phyloP scores from a whole-genome alignment of 768 basidiomycete species.

The Tylopilus rubrobrunneus region DNA sequence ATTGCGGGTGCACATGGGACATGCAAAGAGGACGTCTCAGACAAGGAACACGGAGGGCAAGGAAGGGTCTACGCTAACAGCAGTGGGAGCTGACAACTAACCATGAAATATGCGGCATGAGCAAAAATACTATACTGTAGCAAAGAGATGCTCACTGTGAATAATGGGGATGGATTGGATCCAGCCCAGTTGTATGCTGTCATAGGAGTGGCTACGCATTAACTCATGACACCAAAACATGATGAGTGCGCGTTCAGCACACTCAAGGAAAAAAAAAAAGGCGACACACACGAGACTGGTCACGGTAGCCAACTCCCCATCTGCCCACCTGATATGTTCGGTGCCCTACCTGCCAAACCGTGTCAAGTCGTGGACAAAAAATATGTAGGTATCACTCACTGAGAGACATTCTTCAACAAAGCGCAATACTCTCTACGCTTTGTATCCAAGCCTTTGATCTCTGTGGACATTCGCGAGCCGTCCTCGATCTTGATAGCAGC shows the following conservation, averaged over 20 bases:
- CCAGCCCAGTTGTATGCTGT: slow-evolving; percentile 65
- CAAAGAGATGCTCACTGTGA: slow-evolving; percentile 56
- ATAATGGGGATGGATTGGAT: slow-evolving; percentile 73
- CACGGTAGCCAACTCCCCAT: too few relatives aligned
- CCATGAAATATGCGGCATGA: slow-evolving; percentile 1
- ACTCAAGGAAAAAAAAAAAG: too few relatives aligned
- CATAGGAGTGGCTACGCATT: background rate
- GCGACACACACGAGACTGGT: too few relatives aligned
- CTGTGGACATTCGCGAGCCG: slow-evolving; percentile 68
- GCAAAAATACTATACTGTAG: background rate
- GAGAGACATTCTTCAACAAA: too few relatives aligned
- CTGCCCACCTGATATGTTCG: too few relatives aligned
- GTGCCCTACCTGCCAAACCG: slow-evolving; percentile 59
- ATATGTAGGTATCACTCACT: slow-evolving; percentile 48
- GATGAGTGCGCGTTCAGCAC: too few relatives aligned
- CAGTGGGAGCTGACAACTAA: slow-evolving; percentile 72
- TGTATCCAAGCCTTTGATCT: slow-evolving; percentile 98
- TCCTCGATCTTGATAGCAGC: slow-evolving; percentile 95
- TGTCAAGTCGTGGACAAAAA: background rate
- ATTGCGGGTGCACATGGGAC: slow-evolving; percentile 49
- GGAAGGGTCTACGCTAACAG: slow-evolving; percentile 69
- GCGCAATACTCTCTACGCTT: slow-evolving; percentile 94
- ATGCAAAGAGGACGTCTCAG: slow-evolving; percentile 73
- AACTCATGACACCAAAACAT: background rate
- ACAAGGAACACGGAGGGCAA: slow-evolving; percentile 51